These are phyloP conservation scores for Entrophospora sp. DNA, from an alignment of 192 early-diverging fungal species.

Conservation along the genomic window DNA sequence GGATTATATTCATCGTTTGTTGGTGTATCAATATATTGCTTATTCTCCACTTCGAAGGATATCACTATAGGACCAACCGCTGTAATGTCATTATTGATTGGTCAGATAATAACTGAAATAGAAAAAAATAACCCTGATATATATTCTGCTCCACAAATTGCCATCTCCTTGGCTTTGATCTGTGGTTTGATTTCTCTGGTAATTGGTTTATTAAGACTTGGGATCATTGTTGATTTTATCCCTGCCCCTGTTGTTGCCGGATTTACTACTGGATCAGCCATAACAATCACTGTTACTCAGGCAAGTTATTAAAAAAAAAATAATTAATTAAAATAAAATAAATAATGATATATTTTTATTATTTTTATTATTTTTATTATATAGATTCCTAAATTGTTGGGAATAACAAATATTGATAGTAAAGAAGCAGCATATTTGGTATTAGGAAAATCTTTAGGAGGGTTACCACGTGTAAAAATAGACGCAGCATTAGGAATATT, in stretches of 20 bases:
- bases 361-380: background rate
- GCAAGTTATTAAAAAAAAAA: too few relatives aligned
- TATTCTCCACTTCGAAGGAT: conserved; percentile 71
- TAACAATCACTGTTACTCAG: conserved; percentile 75
- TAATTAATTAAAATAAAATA: too few relatives aligned
- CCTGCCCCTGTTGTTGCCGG: conserved; percentile 74
- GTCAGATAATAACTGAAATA: background rate
- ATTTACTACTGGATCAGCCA: conserved; percentile 78
- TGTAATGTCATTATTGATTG: conserved; percentile 10
- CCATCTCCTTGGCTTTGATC: conserved; percentile 57
- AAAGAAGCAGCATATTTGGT: conserved; percentile 66
- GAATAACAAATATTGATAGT: conserved; percentile 67
- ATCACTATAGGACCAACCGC: conserved; percentile 62
- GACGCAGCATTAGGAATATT: conserved; percentile 58
- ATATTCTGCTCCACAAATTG: conserved; percentile 23
- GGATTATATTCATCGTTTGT: conserved; percentile 69
- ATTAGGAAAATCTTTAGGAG: conserved; percentile 54
- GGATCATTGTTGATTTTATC: conserved; percentile 83
- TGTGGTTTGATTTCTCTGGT: conserved; percentile 61
- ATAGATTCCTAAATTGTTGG: conserved; percentile 61
- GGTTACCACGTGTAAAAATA: conserved; percentile 32
- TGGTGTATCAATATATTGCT: conserved; percentile 52
- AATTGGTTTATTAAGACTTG: conserved; percentile 74
- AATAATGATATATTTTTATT: too few relatives aligned
- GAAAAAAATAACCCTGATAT: too few relatives aligned